Evolutionary conservation across 768 basidiomycete species (phyloP), one percentile per base, ranked within the genome.

Genomic region (Lanmaoa pseudosensibilis): DNA sequence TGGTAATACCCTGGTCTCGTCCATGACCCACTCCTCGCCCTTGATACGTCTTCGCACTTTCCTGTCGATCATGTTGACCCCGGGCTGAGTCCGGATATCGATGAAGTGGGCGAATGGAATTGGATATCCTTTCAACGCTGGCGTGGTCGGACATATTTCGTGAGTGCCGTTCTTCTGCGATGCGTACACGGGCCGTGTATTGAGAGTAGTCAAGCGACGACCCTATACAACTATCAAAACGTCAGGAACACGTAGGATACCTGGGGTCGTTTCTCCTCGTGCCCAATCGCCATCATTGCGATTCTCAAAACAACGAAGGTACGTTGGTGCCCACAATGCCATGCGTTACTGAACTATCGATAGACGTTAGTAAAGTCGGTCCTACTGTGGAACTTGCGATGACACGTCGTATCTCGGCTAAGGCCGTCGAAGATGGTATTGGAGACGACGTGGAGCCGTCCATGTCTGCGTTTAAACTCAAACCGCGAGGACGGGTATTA

Each of bases 1-100:
- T 46, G 81, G 81, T 41, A 79, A 76, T 63, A 71, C 43, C 67
- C 78, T 57, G 72, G 77, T 66, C 74, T 79, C 40, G 67, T 74
- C 50, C 62, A 64, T 44, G 34, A 45, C 57, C 12, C 67, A 49
- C 38, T 73, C 79, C 46, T 71, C 74, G 16, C 80, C 81, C 1
- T 75, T 87, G 30, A 78, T 80, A 2, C 76, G 80, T 15, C 76
- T 92, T 3, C 82, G 83, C 18, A 70, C 78, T 2, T 63, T 94
- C 0, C 74, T 95, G 4, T 86, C 88, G 4, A 69, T 77, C 0
- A 67, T 92, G 15, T 66, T 94, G 36, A 88, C 90, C 0, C 85
- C 83, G 88, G 88, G 4, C 64, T 95, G 21, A 88, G 85, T 59
- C 65, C 74, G 0, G 86, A 83, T 39, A 85, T 91, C 21, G 94